Percentiles rank a stretch among this genome's conserved stretches.
Conservation (phyloP, 1,139 yeast species). For the Taphrina pruni region DNA sequence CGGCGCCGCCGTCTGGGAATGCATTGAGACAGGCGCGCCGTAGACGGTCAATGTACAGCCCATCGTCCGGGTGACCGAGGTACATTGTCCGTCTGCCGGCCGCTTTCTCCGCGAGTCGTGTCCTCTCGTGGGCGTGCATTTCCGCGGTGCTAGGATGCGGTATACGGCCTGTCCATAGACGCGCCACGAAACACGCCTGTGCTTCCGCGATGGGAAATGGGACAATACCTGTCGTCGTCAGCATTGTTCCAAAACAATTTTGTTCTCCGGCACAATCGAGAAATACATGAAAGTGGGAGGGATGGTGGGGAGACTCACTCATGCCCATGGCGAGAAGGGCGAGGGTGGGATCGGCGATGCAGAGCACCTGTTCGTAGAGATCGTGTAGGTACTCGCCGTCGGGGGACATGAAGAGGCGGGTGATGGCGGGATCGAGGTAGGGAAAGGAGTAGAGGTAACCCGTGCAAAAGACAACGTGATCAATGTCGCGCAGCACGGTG, state of each 20-base stretch:
- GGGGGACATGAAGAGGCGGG: conserved; percentile 46
- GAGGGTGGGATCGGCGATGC: conserved; percentile 62
- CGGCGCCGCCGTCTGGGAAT: not conserved
- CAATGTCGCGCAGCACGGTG: conserved; percentile 54
- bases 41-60: conserved; percentile 24
- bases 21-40: conserved; percentile 11
- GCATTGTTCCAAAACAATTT: not conserved
- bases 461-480: conserved; percentile 65
- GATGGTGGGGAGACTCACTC: no score
- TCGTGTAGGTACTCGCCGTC: conserved; percentile 59
- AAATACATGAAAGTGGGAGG: no score
- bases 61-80: conserved; percentile 36
- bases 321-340: conserved; percentile 59
- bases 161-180: conserved; percentile 61
- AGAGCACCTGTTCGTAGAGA: conserved; percentile 61
- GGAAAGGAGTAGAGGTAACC: conserved; percentile 37
- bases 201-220: conserved; percentile 67
- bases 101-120: conserved; percentile 53
- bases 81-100: conserved; percentile 47
- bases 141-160: conserved; percentile 58
- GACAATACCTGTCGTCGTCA: conserved; percentile 55
- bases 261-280: no score
- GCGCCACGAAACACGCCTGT: conserved; percentile 53
- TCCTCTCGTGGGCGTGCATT: conserved; percentile 51
- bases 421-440: conserved; percentile 12